These are phyloP conservation scores for Trypethelium eluteriae DNA, from an alignment of 495 filamentous ascomycete species.

Conservation along the genomic window DNA sequence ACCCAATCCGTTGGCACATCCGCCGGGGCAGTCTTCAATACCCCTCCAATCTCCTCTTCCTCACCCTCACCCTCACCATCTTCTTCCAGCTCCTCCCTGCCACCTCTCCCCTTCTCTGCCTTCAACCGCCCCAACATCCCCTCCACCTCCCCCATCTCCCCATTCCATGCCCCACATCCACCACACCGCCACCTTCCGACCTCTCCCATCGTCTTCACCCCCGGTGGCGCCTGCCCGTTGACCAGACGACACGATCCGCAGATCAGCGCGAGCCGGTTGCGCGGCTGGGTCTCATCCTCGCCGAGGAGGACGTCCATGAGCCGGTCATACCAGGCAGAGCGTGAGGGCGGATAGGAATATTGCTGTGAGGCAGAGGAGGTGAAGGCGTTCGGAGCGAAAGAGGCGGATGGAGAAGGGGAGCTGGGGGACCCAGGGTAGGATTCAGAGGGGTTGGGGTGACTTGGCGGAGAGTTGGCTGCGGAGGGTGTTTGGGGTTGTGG, in stretches of 20 bases:
- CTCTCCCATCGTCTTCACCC: slow-evolving; percentile 66
- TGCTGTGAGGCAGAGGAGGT: slow-evolving; percentile 36
- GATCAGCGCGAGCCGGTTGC: slow-evolving; percentile 84
- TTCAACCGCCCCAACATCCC: slow-evolving; percentile 39
- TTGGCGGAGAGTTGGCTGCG: slow-evolving; percentile 1
- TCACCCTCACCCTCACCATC: background rate
- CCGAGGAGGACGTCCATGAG: slow-evolving; percentile 85
- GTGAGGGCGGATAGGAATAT: slow-evolving; percentile 41
- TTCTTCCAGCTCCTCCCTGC: background rate
- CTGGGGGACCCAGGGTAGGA: slow-evolving; percentile 1
- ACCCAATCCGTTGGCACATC: slow-evolving; percentile 10
- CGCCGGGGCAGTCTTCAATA: background rate
- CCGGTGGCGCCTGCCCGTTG: slow-evolving; percentile 92
- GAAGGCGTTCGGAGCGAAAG: slow-evolving; percentile 58
- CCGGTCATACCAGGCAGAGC: slow-evolving; percentile 84
- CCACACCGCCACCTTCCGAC: slow-evolving; percentile 85
- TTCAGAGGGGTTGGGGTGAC: background rate
- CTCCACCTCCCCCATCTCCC: slow-evolving; percentile 64
- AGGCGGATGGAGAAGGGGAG: slow-evolving; percentile 27
- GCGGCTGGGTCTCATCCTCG: slow-evolving; percentile 88
- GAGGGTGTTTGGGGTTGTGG: slow-evolving; percentile 16
- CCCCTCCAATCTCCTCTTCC: slow-evolving; percentile 17
- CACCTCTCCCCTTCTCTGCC: background rate
- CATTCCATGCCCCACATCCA: slow-evolving; percentile 77
- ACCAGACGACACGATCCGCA: slow-evolving; percentile 77